Conservation (phyloP, 164 flowering plant genomes). For the Stephania japonica region DNA sequence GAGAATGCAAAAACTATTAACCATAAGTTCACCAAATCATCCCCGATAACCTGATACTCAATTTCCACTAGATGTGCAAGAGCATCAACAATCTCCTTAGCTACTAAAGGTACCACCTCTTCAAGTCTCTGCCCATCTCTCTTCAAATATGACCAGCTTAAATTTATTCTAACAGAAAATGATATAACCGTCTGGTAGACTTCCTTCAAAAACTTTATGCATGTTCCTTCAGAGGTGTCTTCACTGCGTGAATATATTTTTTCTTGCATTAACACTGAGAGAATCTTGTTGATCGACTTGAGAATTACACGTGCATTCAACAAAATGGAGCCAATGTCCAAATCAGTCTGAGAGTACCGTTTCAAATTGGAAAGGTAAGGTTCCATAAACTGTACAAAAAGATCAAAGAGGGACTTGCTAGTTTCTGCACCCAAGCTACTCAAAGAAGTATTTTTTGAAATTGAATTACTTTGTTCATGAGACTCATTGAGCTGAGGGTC, state of each 20-base stretch:
- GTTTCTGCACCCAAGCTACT: constrained; percentile 39
- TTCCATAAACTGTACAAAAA: constrained; percentile 63
- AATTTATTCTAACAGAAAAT: constrained; percentile 31
- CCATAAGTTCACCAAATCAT: constrained; percentile 69
- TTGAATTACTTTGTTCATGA: constrained; percentile 7
- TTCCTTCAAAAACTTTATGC: constrained; percentile 50
- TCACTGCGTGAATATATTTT: constrained; percentile 57
- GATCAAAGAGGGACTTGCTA: constrained; percentile 57
- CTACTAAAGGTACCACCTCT: constrained; percentile 24
- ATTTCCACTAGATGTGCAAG: constrained; percentile 56
- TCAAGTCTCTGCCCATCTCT: constrained; percentile 8
- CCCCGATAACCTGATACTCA: constrained; percentile 64
- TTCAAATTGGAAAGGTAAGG: constrained; percentile 45
- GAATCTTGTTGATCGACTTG: constrained; percentile 47
- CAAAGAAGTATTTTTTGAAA: constrained; percentile 14
- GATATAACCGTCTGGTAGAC: constrained; percentile 30
- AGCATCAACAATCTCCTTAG: constrained; percentile 50
- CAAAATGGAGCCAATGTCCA: constrained; percentile 26
- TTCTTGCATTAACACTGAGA: constrained; percentile 41
- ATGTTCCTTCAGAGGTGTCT: constrained; percentile 62
- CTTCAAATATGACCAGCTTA: constrained; percentile 20
- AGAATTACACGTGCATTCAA: constrained; percentile 31
- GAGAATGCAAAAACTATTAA: constrained; percentile 39
- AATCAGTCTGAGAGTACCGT: constrained; percentile 22
- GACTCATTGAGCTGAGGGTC: constrained; percentile 4